A percentile compares a stretch with the other conserved stretches of the same genome.
Conservation (phyloP, 495 filamentous ascomycete genomes). For the Letharia columbiana region DNA sequence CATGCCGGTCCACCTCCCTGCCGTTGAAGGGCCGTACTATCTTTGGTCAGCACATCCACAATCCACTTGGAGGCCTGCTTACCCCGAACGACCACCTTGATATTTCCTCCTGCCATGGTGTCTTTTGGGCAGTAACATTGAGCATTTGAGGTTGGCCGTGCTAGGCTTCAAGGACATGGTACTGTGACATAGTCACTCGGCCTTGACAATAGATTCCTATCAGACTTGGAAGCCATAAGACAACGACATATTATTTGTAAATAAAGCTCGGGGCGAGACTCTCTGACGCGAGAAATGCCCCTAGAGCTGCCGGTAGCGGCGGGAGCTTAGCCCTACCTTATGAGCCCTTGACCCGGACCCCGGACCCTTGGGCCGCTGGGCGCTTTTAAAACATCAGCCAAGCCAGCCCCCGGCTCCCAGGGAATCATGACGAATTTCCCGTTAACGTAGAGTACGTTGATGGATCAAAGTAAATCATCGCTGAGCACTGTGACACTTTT, state of each 20-base stretch:
- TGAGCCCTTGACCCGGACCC: too few relatives aligned
- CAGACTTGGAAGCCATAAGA: background rate
- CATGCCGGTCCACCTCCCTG: conserved; percentile 71
- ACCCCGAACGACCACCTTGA: conserved; percentile 95
- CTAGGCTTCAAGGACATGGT: background rate
- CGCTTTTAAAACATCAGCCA: background rate
- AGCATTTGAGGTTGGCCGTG: conserved; percentile 3
- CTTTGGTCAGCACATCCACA: conserved; percentile 81
- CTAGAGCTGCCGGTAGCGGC: conserved; percentile 3
- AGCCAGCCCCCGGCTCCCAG: background rate
- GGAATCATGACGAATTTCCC: background rate
- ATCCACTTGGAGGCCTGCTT: conserved; percentile 17
- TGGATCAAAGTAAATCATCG: background rate
- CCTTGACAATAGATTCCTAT: background rate
- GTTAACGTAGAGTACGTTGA: background rate
- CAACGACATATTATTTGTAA: background rate
- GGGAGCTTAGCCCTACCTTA: background rate
- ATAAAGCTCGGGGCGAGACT: background rate
- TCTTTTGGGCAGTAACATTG: conserved; percentile 9
- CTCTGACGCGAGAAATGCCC: background rate
- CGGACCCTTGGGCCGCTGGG: background rate
- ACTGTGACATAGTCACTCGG: background rate
- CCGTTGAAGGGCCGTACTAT: conserved; percentile 52
- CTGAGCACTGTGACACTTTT: background rate
- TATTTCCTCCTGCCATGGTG: conserved; percentile 57